Evolutionary conservation across 768 basidiomycete genomes (phyloP), one percentile per base, ranked within the genome.

Genomic region (Trametes punicea): DNA sequence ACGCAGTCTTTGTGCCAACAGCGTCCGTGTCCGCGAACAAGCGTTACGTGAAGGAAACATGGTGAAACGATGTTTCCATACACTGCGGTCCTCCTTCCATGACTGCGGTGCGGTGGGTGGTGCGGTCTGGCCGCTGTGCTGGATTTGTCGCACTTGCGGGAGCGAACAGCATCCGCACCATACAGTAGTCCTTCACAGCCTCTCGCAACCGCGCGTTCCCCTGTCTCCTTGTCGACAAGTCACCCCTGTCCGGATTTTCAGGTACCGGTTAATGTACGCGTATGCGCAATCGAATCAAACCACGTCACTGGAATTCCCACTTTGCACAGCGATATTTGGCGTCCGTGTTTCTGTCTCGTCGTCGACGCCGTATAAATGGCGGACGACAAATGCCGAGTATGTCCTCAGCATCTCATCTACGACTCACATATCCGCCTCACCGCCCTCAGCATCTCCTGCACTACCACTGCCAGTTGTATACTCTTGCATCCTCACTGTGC

Each of bases 161-260:
- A 46, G 44, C 52, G 40, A 59, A 41, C 55, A 47, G 57, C 57
- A 42, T 58, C 21, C 39, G 39, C 51, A 38, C 26, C 51, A 54
- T 52, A 34, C n/a, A n/a, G n/a, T n/a, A n/a, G n/a, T 36, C 16
- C 52, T 41, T 47, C 50, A 42, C 57, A 59, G 47, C 57, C 41
- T 52, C 33, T 52, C 41, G 51, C 57, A 36, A 34, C 41, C 18
- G n/a, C 36, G 51, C 51, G n/a, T n/a, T n/a, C 41, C 50, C 48
- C 57, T 54, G 52, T 54, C 40, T 47, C 50, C 51, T 46, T 59
- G 57, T 59, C 57, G 57, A 54, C 51, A 50, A 54, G 52, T 59
- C 47, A 54, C 39, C 16, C 11, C 26, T 49, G 51, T 39, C 57
- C 48, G 57, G 57, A 59, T 59, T 59, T 54, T 59, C 57, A 59